Evolutionary conservation across 805 yeast genomes (phyloP).

Genomic region (Priceomyces carsonii): DNA sequence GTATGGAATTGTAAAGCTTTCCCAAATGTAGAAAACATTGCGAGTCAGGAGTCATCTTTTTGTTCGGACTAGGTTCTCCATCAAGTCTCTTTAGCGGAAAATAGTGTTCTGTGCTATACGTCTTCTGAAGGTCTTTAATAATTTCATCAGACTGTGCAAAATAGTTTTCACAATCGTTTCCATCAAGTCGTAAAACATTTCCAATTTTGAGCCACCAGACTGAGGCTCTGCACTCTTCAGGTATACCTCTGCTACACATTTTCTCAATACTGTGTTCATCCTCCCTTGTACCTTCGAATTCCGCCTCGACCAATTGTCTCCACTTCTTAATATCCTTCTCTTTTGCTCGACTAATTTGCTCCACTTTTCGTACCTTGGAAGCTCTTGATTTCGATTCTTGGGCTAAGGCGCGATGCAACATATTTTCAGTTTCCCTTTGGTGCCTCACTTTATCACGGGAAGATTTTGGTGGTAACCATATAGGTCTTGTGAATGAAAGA

Average conservation of each 20-base stretch:
- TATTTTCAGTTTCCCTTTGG: slow-evolving; percentile 48
- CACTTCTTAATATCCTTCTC: slow-evolving; percentile 33
- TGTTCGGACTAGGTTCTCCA: no score
- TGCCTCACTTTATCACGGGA: slow-evolving; percentile 54
- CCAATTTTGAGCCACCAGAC: slow-evolving; percentile 55
- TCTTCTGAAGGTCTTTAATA: not conserved
- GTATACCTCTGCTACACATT: slow-evolving; percentile 27
- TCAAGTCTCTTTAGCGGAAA: no score
- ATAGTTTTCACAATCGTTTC: slow-evolving; percentile 13
- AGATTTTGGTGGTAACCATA: slow-evolving; percentile 66
- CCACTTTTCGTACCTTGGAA: slow-evolving; percentile 28
- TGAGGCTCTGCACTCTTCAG: slow-evolving; percentile 33
- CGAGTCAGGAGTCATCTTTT: not conserved
- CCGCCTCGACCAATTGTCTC: slow-evolving; percentile 13
- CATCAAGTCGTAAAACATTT: slow-evolving; percentile 16
- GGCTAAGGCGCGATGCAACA: slow-evolving; percentile 43
- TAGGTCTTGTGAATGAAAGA: slow-evolving; percentile 57
- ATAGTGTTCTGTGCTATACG: slow-evolving; percentile 1
- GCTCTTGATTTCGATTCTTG: slow-evolving; percentile 36
- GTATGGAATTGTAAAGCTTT: slow-evolving; percentile 10
- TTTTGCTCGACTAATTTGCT: slow-evolving; percentile 31
- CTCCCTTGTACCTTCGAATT: slow-evolving; percentile 5
- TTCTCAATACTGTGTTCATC: slow-evolving; percentile 8
- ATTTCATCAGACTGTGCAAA: slow-evolving; percentile 8
- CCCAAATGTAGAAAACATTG: not conserved